These are phyloP conservation scores for barrel medic (Medicago truncatula) DNA, from an alignment of 306 rosid genomes.

Conservation along the genomic window DNA sequence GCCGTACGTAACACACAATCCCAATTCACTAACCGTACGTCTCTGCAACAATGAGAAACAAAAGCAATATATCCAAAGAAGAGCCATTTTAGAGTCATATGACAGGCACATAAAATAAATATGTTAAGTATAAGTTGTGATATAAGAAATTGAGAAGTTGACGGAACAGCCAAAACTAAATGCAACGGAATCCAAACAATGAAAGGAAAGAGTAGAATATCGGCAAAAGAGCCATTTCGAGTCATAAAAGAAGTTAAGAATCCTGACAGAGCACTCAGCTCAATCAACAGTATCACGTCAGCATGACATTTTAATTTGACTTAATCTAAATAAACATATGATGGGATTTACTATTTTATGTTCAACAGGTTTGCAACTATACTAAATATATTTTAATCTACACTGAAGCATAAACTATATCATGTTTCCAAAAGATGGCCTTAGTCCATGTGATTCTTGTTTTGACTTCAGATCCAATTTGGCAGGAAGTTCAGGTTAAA, in stretches of 20 bases:
- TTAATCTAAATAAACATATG: conserved; percentile 13
- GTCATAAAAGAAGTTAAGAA: neutral
- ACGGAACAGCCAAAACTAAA: conserved; percentile 17
- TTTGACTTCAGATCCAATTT: neutral
- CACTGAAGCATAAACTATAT: neutral
- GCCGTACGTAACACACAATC: conserved; percentile 92
- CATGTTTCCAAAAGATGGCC: conserved; percentile 24
- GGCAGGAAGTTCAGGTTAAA: neutral
- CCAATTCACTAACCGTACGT: conserved; percentile 92
- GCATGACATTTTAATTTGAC: neutral
- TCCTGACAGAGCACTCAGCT: conserved; percentile 15
- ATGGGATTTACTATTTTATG: neutral
- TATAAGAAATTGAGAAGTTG: conserved; percentile 20
- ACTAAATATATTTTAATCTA: neutral
- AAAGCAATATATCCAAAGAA: conserved; percentile 4
- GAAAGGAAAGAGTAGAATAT: too few relatives aligned
- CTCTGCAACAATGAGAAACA: conserved; percentile 58
- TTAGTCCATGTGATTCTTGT: neutral
- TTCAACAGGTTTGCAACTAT: neutral
- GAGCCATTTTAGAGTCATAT: neutral
- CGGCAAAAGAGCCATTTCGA: neutral
- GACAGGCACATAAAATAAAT: conserved; percentile 12
- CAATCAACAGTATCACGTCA: conserved; percentile 21
- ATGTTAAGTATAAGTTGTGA: neutral
- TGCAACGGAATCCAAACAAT: conserved; percentile 2